A percentile compares a stretch with the other conserved stretches of the same genome.
Evolutionary conservation across 768 basidiomycete species (phyloP).

Genomic region (Mycena leptocephala): DNA sequence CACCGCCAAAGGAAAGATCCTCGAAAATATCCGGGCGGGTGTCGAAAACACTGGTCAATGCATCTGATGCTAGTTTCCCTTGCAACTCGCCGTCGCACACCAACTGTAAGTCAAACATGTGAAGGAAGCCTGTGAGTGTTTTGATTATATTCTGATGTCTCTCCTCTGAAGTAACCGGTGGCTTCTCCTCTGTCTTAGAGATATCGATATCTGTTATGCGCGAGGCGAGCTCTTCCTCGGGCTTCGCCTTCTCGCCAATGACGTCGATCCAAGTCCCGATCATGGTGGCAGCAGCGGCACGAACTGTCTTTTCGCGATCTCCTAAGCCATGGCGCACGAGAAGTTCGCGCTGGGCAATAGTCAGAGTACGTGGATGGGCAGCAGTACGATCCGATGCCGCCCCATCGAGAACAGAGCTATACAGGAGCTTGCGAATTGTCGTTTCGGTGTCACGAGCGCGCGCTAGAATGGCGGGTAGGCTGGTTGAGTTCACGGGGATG

Average conservation of each 20-base stretch:
- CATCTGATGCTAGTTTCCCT: conserved; percentile 73
- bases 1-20: conserved; percentile 79
- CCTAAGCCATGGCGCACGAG: conserved; percentile 89
- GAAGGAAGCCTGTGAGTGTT: conserved; percentile 65
- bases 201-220: conserved; percentile 40
- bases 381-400: conserved; percentile 59
- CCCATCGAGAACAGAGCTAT: conserved; percentile 66
- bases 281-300: conserved; percentile 80
- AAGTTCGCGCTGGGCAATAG: conserved; percentile 81
- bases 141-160: conserved; percentile 47
- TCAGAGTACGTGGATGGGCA: conserved; percentile 77
- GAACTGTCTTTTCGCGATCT: conserved; percentile 85
- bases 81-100: conserved; percentile 53
- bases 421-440: conserved; percentile 82
- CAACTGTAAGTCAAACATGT: conserved; percentile 69
- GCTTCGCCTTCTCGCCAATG: conserved; percentile 55
- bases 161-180: conserved; percentile 24
- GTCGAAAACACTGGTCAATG: conserved; percentile 80
- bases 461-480: conserved; percentile 77
- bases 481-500: conserved; percentile 69
- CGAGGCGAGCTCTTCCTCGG: conserved; percentile 49
- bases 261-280: conserved; percentile 85
- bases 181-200: conserved; percentile 40
- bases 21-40: conserved; percentile 78
- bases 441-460: conserved; percentile 88